phyloP scores from a whole-genome alignment of 805 yeast genomes.

The Metschnikowia borealis region DNA sequence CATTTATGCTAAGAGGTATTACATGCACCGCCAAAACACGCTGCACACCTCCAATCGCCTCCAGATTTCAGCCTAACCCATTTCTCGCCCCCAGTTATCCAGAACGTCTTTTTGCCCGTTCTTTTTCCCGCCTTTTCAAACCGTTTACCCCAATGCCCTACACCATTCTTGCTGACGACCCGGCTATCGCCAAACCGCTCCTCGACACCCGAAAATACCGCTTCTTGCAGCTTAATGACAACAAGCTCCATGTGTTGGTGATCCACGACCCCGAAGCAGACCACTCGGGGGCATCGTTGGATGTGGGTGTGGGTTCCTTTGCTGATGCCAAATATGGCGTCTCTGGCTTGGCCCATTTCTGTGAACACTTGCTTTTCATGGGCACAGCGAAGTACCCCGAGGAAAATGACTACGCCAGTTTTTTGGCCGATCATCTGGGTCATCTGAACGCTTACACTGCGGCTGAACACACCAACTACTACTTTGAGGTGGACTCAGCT shows the following conservation, averaged over 20 bases:
- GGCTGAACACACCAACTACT: conserved; percentile 83
- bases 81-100: not conserved
- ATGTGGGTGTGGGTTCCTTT: conserved; percentile 74
- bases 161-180: conserved; percentile 25
- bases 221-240: conserved; percentile 50
- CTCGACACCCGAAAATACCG: conserved; percentile 77
- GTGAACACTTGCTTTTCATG: conserved; percentile 65
- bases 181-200: conserved; percentile 41
- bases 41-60: not conserved
- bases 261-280: conserved; percentile 69
- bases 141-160: conserved; percentile 4
- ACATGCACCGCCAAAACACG: not conserved
- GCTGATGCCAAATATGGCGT: conserved; percentile 56
- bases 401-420: conserved; percentile 72
- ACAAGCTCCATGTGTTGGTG: conserved; percentile 55
- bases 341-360: conserved; percentile 77
- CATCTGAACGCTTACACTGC: conserved; percentile 91
- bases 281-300: conserved; percentile 74
- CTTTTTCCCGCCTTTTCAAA: not conserved
- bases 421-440: conserved; percentile 80
- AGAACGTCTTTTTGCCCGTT: not conserved
- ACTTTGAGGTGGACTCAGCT: conserved; percentile 75
- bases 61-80: not conserved
- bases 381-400: conserved; percentile 73
- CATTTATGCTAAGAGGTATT: conserved; percentile 2